A percentile compares a stretch with the other conserved stretches of the same genome.
These are phyloP conservation scores for Neurospora sp. DNA, from an alignment of 495 filamentous ascomycete species.

Conservation along the genomic window DNA sequence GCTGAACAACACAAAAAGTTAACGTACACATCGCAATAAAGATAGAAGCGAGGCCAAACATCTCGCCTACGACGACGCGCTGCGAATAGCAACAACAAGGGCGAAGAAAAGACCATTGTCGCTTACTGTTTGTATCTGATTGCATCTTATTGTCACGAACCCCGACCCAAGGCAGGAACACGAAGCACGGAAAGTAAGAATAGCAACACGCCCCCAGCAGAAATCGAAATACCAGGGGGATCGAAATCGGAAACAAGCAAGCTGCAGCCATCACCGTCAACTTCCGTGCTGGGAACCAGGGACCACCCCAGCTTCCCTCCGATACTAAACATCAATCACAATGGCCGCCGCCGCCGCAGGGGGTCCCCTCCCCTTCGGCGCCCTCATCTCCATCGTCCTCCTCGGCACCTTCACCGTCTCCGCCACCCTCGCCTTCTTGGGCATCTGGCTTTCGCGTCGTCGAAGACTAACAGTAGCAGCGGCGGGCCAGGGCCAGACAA, in stretches of 20 bases:
- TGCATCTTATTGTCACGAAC: neutral
- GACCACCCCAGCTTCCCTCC: neutral
- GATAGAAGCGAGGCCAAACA: neutral
- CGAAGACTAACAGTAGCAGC: neutral
- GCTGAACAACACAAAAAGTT: too few relatives aligned
- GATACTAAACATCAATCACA: neutral
- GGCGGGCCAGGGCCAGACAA: neutral
- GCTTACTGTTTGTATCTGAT: neutral
- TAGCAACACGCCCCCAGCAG: neutral
- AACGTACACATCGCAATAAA: neutral
- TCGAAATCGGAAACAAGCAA: neutral
- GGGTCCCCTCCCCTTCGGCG: constrained; percentile 1
- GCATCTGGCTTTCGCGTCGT: constrained; percentile 8
- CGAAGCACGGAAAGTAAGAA: neutral
- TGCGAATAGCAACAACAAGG: neutral
- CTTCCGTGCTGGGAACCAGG: neutral
- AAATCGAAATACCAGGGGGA: neutral
- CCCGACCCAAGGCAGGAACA: neutral
- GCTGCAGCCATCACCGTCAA: neutral
- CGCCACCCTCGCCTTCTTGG: constrained; percentile 1
- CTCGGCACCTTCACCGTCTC: constrained; percentile 5
- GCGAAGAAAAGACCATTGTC: neutral
- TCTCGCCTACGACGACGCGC: neutral
- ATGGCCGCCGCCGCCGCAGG: neutral
- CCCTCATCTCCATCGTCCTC: constrained; percentile 8